Evolutionary conservation across 2,329 filamentous ascomycete species (phyloP).

Genomic region (Chaetomiaceae sp.): DNA sequence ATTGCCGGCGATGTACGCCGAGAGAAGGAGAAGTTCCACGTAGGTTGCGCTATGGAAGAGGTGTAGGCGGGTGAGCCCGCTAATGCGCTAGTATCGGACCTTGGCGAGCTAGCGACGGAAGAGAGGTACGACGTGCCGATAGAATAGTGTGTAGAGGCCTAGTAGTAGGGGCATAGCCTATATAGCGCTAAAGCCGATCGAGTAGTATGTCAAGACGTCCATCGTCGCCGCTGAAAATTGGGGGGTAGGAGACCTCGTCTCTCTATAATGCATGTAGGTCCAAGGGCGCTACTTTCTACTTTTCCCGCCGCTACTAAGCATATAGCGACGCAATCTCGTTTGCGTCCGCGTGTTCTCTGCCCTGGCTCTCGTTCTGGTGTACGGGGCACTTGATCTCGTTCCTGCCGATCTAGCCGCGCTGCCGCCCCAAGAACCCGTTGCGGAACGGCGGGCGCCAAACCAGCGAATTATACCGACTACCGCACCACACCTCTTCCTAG

Average conservation of each 20-base stretch:
- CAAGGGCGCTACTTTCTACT: slow-evolving; percentile 7
- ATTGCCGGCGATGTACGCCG: not conserved
- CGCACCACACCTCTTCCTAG: not conserved
- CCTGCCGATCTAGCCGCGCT: slow-evolving; percentile 4
- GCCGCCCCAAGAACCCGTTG: not conserved
- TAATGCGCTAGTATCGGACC: not conserved
- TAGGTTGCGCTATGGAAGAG: slow-evolving; percentile 3
- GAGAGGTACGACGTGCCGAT: not conserved
- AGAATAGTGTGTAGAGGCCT: slow-evolving; percentile 2
- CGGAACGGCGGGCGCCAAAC: not conserved
- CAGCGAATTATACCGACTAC: not conserved
- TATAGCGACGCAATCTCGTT: slow-evolving; percentile 8
- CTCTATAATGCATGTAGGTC: not conserved
- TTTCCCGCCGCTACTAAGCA: not conserved
- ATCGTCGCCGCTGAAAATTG: not conserved
- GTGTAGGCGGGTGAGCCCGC: slow-evolving; percentile 2
- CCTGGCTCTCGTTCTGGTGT: not conserved
- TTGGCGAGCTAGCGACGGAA: slow-evolving; percentile 4
- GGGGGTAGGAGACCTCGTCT: not conserved
- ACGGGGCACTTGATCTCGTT: not conserved
- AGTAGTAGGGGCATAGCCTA: not conserved
- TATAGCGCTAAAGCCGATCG: slow-evolving; percentile 5
- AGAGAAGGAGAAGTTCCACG: slow-evolving; percentile 1
- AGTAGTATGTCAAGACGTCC: slow-evolving; percentile 6
- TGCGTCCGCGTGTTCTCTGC: slow-evolving; percentile 1